Evolutionary conservation across 352 stramenopile genomes (phyloP), one percentile per base, ranked within the genome.

Genomic region (Globisporangium nodosum): DNA sequence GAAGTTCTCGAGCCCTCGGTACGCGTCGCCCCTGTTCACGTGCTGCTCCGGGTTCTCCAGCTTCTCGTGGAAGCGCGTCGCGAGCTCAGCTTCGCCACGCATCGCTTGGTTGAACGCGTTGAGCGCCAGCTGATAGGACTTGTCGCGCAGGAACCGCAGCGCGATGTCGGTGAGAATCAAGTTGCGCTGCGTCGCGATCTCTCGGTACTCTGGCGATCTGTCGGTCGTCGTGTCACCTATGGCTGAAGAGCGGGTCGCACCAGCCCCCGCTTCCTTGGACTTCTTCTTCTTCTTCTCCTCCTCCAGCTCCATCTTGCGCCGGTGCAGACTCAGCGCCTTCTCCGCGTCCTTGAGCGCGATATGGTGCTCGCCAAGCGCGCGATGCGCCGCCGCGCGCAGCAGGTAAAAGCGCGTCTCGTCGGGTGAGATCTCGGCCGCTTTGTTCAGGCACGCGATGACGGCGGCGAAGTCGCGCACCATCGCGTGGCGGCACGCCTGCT

Each of bases 91-190:
- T 30, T 91, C 76, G 11, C 75, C 65, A 24, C 72, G 74, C 33
- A 93, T 89, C 21, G 81, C 78, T 58, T 90, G 75, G 57, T 93
- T 93, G 70, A 91, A 87, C 33, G 80, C 76, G 43, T 90, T 93
- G 33, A 92, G 71, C 42, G 80, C 80, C 8, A 90, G 66, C 12
- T 95, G 78, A 42, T 71, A 91, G 6, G 71, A 76, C n/a, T 85
- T 74, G 39, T 80, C 63, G 5, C 40, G 54, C 24, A 91, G 33
- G 48, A 88, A 88, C 5, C 69, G 66, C 24, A 78, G 70, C 21
- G 78, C 80, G 1, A 92, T 71, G 56, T 92, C 85, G 49, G 87
- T 88, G 16, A 94, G 56, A 43, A 94, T 90, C 39, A 91, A 66
- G 45, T 81, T 87, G 3, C 79, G 79, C 69, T 88, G 81, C 33